Evolutionary conservation across 2,329 filamentous ascomycete species (phyloP).

Genomic region (Endothia cerciana): DNA sequence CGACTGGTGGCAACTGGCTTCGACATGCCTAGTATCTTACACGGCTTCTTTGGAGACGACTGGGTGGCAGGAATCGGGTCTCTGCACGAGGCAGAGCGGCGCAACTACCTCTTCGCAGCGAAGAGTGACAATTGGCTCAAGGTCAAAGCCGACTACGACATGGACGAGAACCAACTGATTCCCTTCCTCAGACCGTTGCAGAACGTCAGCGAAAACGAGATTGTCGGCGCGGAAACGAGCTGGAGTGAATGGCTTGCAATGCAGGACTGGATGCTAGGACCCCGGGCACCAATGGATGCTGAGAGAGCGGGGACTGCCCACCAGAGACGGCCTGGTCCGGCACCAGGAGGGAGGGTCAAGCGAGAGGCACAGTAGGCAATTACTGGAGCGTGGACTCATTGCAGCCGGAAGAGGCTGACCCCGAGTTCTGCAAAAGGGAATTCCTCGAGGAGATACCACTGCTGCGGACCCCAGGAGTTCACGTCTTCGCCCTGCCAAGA

Average conservation of each 20-base stretch:
- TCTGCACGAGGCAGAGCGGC: slow-evolving; percentile 84
- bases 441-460: background rate
- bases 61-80: slow-evolving; percentile 80
- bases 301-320: slow-evolving; percentile 17
- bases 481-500: background rate
- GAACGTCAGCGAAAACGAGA: slow-evolving; percentile 75
- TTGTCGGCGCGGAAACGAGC: slow-evolving; percentile 76
- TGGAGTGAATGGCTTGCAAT: slow-evolving; percentile 97
- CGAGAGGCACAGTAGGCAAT: slow-evolving; percentile 15
- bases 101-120: slow-evolving; percentile 93
- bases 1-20: slow-evolving; percentile 90
- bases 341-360: slow-evolving; percentile 11
- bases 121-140: slow-evolving; percentile 90
- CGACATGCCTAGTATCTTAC: slow-evolving; percentile 82
- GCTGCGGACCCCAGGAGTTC: background rate
- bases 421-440: background rate
- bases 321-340: slow-evolving; percentile 8
- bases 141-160: slow-evolving; percentile 91
- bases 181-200: slow-evolving; percentile 88
- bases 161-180: slow-evolving; percentile 78
- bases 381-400: too few species aligned
- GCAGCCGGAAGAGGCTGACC: slow-evolving; percentile 15
- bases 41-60: slow-evolving; percentile 96
- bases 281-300: slow-evolving; percentile 63
- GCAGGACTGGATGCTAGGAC: slow-evolving; percentile 99